Base-by-base conservation (phyloP, 2,329 filamentous ascomycete genomes). In the Tolypocladium amazonense region DNA sequence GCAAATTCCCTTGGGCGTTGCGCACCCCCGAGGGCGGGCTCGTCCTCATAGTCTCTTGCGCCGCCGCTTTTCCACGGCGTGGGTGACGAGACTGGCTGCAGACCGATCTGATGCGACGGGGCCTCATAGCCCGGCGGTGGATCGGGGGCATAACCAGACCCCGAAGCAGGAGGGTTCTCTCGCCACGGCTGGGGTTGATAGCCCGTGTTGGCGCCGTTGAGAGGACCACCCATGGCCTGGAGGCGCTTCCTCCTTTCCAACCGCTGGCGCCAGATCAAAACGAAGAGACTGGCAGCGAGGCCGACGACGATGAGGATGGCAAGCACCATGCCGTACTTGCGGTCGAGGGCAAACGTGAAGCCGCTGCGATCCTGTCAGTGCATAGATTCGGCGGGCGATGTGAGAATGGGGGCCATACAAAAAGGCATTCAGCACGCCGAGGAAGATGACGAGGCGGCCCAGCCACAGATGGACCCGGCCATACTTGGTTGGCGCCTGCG, bases 341-440 rank as follows among this genome's bases (percentile, higher is more conserved):
- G 65, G 58, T 80, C 79, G 18, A 79, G 71, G 3, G 84, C 82
- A 58, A 86, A 79, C 0, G 76, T 75, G 67, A 86, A 85, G 30
- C 85, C 85, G 6, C 81, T 83, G 56, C 11, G 47, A 3, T 30
- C 4, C 12, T 3, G 43, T 58, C 7, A 56, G 56, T 37, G 45
- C 18, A n/a, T 12, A 35, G 20, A 25, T 18, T 6, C 35, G 27
- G 12, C 12, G 39, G 7, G 4, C 18, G 8, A 38, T 38, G 56
- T 50, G 14, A 52, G 9, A 25, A 18, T 7, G 23, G 7, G 38
- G 47, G 33, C 73, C 80, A 62, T 72, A 82, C 81, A 85, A 70
- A 63, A 85, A 84, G 27, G 76, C 81, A 63, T 87, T 86, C 59
- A 80, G 65, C 20, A 82, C 72, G 53, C 82, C 84, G 4, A 84